Conservation (phyloP, 1,139 yeast genomes). For the Blastobotrys indianensis region DNA sequence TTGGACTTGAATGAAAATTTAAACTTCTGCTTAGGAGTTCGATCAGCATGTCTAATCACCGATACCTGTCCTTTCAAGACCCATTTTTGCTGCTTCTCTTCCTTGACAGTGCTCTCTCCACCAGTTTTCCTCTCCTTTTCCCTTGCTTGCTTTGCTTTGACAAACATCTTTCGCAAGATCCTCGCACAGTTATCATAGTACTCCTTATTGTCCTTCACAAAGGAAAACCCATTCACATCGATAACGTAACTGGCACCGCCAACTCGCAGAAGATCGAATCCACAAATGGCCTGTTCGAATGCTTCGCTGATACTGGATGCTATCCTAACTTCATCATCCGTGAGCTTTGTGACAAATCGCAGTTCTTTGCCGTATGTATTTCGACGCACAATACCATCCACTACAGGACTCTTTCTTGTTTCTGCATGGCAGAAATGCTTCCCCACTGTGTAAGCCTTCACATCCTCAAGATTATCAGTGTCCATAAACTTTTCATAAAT, state of each 20-base stretch:
- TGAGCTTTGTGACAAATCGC: conserved; percentile 76
- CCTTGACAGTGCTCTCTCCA: conserved; percentile 32
- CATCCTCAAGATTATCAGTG: conserved; percentile 97
- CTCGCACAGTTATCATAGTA: conserved; percentile 83
- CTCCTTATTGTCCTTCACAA: conserved; percentile 84
- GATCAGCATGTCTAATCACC: conserved; percentile 93
- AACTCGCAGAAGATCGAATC: conserved; percentile 89
- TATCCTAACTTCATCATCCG: conserved; percentile 68
- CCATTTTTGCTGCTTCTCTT: conserved; percentile 93
- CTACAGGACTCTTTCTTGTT: conserved; percentile 96
- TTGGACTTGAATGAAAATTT: conserved; percentile 90
- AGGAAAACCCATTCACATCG: conserved; percentile 97
- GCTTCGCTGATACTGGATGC: conserved; percentile 69
- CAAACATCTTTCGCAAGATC: conserved; percentile 69
- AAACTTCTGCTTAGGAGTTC: conserved; percentile 98
- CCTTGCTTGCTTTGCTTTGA: conserved; percentile 53
- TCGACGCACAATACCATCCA: conserved; percentile 95
- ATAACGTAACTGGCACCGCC: conserved; percentile 86
- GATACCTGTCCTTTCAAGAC: conserved; percentile 88
- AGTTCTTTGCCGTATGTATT: conserved; percentile 97
- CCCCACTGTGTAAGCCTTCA: conserved; percentile 97
- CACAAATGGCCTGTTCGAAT: conserved; percentile 95
- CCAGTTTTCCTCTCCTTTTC: conserved; percentile 19
- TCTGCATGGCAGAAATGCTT: conserved; percentile 91
- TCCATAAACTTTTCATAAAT: conserved; percentile 95